These are phyloP conservation scores for Teratosphaeria pseudoeucalypti DNA, from an alignment of 2,329 filamentous ascomycete genomes.

Conservation along the genomic window DNA sequence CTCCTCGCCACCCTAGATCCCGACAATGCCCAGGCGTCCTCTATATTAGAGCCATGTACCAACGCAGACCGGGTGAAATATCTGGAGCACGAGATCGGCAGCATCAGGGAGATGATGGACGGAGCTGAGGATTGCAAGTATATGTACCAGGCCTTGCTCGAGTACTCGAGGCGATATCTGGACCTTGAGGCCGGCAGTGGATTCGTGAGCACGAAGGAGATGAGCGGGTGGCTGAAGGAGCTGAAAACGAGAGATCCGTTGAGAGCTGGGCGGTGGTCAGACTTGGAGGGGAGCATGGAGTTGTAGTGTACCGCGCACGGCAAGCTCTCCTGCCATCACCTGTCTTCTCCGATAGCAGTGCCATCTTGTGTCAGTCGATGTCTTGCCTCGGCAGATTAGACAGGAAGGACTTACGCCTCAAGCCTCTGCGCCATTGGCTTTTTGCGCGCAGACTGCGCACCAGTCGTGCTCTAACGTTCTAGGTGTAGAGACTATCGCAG, in stretches of 20 bases:
- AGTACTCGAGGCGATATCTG: slow-evolving; percentile 57
- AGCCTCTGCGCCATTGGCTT: too few relatives aligned
- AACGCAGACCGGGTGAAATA: slow-evolving; percentile 54
- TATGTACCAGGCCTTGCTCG: slow-evolving; percentile 78
- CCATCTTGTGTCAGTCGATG: not conserved
- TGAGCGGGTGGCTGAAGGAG: slow-evolving; percentile 47
- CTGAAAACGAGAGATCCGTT: slow-evolving; percentile 63
- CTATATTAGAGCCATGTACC: slow-evolving; percentile 54
- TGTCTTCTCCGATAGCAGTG: too few relatives aligned
- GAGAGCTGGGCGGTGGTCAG: slow-evolving; percentile 63
- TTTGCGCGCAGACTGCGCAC: too few relatives aligned
- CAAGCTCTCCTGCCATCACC: not conserved
- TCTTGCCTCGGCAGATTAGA: not conserved
- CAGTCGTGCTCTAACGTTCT: too few relatives aligned
- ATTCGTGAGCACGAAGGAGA: slow-evolving; percentile 33
- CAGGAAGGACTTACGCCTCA: too few relatives aligned
- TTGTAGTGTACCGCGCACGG: slow-evolving; percentile 19
- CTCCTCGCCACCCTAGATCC: slow-evolving; percentile 57
- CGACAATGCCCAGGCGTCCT: slow-evolving; percentile 35
- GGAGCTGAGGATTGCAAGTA: slow-evolving; percentile 68
- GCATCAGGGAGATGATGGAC: slow-evolving; percentile 52
- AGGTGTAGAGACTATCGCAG: too few relatives aligned
- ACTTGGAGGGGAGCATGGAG: slow-evolving; percentile 47
- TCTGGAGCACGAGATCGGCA: slow-evolving; percentile 60
- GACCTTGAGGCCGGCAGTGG: slow-evolving; percentile 34